Evolutionary conservation across 495 filamentous ascomycete species (phyloP), one percentile per base, ranked within the genome.

Genomic region (Venustampulla echinocandica): DNA sequence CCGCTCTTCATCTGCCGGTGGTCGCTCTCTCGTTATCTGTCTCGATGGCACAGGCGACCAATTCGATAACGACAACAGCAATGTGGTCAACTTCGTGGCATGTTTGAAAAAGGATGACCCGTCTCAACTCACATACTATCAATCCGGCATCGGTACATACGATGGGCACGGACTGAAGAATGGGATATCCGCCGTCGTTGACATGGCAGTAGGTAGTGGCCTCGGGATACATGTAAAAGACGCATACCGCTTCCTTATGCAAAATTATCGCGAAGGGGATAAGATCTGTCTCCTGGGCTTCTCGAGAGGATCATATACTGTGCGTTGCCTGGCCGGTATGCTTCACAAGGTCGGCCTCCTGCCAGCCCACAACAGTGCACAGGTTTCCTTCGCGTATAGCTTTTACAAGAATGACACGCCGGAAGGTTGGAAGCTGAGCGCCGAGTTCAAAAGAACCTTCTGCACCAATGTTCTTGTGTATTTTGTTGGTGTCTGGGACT

Each of bases 111-210:
- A 68, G 49, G 56, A 62, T 36, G 49, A 50, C n/a, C 48, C 49
- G 3, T 43, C 40, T 36, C 65, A 68, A 47, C 44, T 67, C 24
- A 62, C 61, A 0, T 68, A 68, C 44, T 68, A 66, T 45, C 65
- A 68, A 49, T 57, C 62, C 37, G 62, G 65, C 10, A 66, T 68
- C 49, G 65, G 65, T 10, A 68, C 65, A 20, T 68, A 68, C 39
- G 64, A 56, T 46, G 55, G 54, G 9, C 45, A 52, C 42, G 65
- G 65, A 6, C 46, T 66, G 34, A 56, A 49, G 42, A 55, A 55
- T 46, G 62, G 62, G 15, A 28, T 66, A 15, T 49, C 50, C 9
- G 61, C 64, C 5, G 56, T 56, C 0, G 42, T 64, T 36, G 64
- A 67, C 43, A 64, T 65, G 63, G 62, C 64, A 10, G 57, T 67